Base-by-base conservation (phyloP, 2,329 filamentous ascomycete species). In the Aspergillus novofumigatus region DNA sequence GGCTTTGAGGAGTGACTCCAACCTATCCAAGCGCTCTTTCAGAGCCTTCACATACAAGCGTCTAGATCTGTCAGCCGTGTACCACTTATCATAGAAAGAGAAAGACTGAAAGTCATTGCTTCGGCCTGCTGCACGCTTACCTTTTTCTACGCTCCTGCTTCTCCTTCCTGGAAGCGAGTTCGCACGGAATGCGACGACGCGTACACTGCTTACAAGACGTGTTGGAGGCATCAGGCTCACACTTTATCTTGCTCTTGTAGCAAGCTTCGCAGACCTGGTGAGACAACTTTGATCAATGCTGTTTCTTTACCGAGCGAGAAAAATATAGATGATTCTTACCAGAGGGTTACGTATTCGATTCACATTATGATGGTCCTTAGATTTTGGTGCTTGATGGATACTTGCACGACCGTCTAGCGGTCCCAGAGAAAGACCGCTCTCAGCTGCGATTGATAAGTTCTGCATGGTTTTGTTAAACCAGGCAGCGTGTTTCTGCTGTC, bases 21-120 rank as follows among this genome's bases (percentile, higher is more conserved):
- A 95, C 62, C 90, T 87, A 29, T 85, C 88, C 29, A 97, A 79
- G n/a, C 93, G 87, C 70, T 96, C 96, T 77, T 97, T 92, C 56
- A 97, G 81, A 32, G 90, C 89, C 70, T 94, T 91, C 63, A 97
- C 96, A 73, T 97, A 97, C 74, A 96, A 95, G 52, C 91, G 91
- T 57, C 90, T 93, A 63, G 20, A n/a, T 25, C 55, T 51, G 66
- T 57, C 59, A 49, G 26, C 25, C 35, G 51, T 11, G 6, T 14
- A 4, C 17, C 23, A 21, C 20, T 32, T n/a, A 55, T 11, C 55
- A 7, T 3, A 17, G n/a, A n/a, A 35, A 38, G 17, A 11, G 41
- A 35, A 45, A 14, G 10, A 17, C 21, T 29, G n/a, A 32, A 20
- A 29, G 21, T 5, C 14, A 29, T 8, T 42, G 4, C 3, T 14